phyloP scores from a whole-genome alignment of 768 basidiomycete genomes.

The Porphyrellus cyaneotinctus region DNA sequence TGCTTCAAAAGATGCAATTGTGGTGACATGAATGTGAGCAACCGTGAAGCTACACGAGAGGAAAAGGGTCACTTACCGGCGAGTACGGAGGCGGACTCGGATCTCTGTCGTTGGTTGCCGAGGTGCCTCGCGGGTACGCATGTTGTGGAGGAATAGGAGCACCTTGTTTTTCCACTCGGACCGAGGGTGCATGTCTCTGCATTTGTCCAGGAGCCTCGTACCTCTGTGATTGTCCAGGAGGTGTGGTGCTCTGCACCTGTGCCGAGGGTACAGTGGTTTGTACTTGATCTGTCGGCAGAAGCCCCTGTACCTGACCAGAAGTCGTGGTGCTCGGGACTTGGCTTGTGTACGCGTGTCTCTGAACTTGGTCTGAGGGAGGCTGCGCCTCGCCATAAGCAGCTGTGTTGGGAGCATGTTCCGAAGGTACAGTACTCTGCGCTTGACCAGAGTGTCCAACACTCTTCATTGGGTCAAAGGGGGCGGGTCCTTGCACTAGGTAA shows the following conservation, averaged over 20 bases:
- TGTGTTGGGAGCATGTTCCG: neutral
- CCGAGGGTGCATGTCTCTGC: neutral
- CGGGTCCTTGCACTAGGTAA: neutral
- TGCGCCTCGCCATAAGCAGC: neutral
- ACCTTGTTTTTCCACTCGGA: neutral
- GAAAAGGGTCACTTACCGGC: conserved; percentile 16
- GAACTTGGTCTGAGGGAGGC: neutral
- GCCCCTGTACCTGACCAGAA: neutral
- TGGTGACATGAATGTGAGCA: neutral
- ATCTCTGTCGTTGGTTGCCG: neutral
- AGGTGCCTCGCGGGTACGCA: neutral
- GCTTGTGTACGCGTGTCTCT: neutral
- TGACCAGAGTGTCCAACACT: neutral
- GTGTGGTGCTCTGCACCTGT: neutral
- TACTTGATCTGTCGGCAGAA: neutral
- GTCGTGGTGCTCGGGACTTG: neutral
- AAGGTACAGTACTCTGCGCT: neutral
- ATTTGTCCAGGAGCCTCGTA: neutral
- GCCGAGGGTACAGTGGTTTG: neutral
- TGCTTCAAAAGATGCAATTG: neutral
- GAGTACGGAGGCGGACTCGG: conserved; percentile 24
- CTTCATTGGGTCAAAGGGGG: conserved; percentile 1
- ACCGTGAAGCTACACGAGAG: neutral
- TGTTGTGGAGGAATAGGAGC: conserved; percentile 1
- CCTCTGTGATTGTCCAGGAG: neutral